Base-by-base conservation (phyloP, 371 early-diverging fungal species). In the Funneliformis caledonium region DNA sequence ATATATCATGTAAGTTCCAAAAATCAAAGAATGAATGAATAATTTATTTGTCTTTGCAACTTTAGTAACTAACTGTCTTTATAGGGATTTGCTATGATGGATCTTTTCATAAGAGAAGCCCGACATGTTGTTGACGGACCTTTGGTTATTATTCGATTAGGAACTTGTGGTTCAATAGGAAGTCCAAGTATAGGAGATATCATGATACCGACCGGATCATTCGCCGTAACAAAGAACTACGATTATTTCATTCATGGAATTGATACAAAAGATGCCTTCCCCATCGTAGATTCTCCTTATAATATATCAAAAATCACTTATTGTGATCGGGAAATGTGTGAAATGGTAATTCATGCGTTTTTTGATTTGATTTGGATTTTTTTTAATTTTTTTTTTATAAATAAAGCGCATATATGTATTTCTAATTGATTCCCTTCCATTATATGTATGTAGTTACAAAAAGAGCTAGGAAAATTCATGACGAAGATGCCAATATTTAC, bases 11-110 rank as follows among this genome's bases (percentile, higher is more conserved):
- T 84, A 84, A 62, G 61, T 81, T 7, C 59, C 31, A 37, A 37
- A 37, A 37, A 50, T 60, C 45, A 11, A 33, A 33, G 26, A 11
- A 33, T 22, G 26, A 37, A 37, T 37, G 37, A 37, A 37, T 26
- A 37, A 37, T 33, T 65, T 1, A 14, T 31, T 65, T 69, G 45
- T 45, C 14, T n/a, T n/a, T 69, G 7, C 37, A 47, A 67, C 14
- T 8, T 42, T 37, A 14, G 7, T 69, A 42, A 68, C 43, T 68
- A 3, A 16, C n/a, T 7, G 14, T 43, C 37, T 42, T 69, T 43
- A 19, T 91, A 91, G 94, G 98, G 98, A 59, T 86, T 90, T n/a
- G 84, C 94, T 4, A 97, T 96, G 95, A 95, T 96, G 94, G 98
- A 98, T 84, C 95, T 98, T 81, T 93, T 97, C 82, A 91, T 98